These are phyloP conservation scores for Serpula lacrymans DNA, from an alignment of 768 basidiomycete species.

Conservation along the genomic window DNA sequence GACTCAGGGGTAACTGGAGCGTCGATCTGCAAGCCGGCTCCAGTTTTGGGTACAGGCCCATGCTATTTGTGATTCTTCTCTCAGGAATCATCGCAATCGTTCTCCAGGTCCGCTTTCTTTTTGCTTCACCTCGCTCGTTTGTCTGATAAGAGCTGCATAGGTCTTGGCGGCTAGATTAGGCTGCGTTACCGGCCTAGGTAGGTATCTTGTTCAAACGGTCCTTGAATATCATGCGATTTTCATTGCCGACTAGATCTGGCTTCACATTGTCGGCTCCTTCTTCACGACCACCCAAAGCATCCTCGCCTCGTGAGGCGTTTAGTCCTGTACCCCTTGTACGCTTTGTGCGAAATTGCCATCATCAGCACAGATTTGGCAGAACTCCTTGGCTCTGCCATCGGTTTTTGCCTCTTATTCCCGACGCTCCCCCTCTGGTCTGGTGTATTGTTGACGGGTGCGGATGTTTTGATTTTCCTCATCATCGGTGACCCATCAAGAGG, in stretches of 20 bases:
- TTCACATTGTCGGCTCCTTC: slow-evolving; percentile 43
- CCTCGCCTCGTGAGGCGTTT: slow-evolving; percentile 34
- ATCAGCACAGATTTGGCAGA: slow-evolving; percentile 59
- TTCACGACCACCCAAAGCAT: slow-evolving; percentile 41
- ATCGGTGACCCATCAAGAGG: slow-evolving; percentile 33
- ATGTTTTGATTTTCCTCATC: slow-evolving; percentile 47
- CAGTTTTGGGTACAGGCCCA: slow-evolving; percentile 40
- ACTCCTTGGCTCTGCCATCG: slow-evolving; percentile 58
- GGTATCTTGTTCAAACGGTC: neutral
- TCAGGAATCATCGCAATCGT: slow-evolving; percentile 43
- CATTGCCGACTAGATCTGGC: slow-evolving; percentile 36
- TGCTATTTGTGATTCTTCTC: slow-evolving; percentile 45
- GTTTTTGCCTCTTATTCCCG: slow-evolving; percentile 50
- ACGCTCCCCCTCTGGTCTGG: slow-evolving; percentile 44
- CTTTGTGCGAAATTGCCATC: slow-evolving; percentile 46
- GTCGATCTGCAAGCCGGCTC: slow-evolving; percentile 42
- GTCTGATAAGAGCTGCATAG: slow-evolving; percentile 7
- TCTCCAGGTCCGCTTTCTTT: slow-evolving; percentile 27
- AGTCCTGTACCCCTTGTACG: slow-evolving; percentile 45
- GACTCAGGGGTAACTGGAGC: slow-evolving; percentile 37
- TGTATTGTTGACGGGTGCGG: slow-evolving; percentile 45
- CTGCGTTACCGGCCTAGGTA: slow-evolving; percentile 24
- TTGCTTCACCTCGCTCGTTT: neutral
- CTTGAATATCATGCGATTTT: neutral
- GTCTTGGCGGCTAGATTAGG: slow-evolving; percentile 44